Base-by-base conservation (phyloP, 2,329 filamentous ascomycete genomes). In the Arthrobotrys sphaeroides region DNA sequence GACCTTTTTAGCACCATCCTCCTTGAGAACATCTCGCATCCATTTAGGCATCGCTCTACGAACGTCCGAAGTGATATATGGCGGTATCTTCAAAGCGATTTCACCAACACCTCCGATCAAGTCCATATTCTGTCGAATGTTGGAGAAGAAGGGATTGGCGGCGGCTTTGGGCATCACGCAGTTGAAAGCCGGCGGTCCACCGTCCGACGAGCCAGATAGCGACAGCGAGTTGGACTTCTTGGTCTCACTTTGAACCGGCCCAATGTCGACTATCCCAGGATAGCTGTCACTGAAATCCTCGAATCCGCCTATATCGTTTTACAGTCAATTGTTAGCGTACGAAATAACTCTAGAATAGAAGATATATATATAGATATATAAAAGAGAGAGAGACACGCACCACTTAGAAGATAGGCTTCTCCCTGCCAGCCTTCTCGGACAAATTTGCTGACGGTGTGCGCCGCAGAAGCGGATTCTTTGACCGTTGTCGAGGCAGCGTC, bases 111-210 rank as follows among this genome's bases (percentile, higher is more conserved):
- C 95, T 78, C 93, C 93, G 31, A 96, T 90, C 16, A 99, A 85
- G 80, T 98, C 95, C 88, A 96, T 94, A 78, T 98, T 97, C 82
- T 98, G 95, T 45, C 95, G 89, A 79, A 99, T 98, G 78, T 97
- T 98, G 76, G 90, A 89, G 82, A 98, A 98, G 84, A 99, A 98
- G 0, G 94, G 94, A 79, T 96, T 96, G 0, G 89, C 86, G 0
- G 88, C 88, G 73, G 89, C 89, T 78, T 88, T 86, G 0, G 95
- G 95, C 81, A 98, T 89, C 73, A 89, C 75, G 24, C 79, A 80
- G 61, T 78, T 88, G 77, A 96, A 96, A 5, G 94, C 94, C 70
- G 90, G 87, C 40, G 93, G 85, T 16, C 85, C 86, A 13, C 87
- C 86, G 3, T 85, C 82, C 24, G 83, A 82, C 13, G 77, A 77